These are phyloP conservation scores for Microdochium trichocladiopsis DNA, from an alignment of 2,329 filamentous ascomycete genomes.

Conservation along the genomic window DNA sequence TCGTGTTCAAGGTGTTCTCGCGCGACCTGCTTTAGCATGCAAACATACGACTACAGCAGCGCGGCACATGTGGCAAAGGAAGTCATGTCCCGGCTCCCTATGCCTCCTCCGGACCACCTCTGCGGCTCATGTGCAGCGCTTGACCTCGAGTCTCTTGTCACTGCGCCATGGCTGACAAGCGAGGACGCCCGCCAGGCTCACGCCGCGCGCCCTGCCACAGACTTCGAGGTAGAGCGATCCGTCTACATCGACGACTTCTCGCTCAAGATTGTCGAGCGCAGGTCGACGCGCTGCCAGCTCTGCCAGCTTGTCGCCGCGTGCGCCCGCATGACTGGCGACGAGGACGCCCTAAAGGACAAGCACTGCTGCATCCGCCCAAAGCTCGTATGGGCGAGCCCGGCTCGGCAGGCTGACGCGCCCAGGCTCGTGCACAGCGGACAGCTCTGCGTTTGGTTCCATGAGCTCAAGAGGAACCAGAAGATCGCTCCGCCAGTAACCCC, in stretches of 20 bases:
- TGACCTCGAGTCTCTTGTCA: not conserved
- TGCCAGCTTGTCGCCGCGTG: no score
- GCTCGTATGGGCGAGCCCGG: not conserved
- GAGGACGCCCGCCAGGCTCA: not conserved
- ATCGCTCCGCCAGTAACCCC: not conserved
- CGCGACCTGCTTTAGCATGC: no score
- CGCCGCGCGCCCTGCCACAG: not conserved
- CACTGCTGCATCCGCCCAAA: not conserved
- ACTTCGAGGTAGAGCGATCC: not conserved
- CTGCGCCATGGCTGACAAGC: not conserved
- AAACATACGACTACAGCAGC: no score
- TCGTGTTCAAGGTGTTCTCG: no score
- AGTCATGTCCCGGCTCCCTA: no score
- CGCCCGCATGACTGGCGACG: not conserved
- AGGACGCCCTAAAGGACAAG: not conserved
- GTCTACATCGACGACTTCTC: not conserved
- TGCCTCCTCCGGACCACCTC: constrained; percentile 6
- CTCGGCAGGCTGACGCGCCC: not conserved
- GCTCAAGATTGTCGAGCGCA: no score
- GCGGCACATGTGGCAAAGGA: no score
- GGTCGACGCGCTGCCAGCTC: no score
- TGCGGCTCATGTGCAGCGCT: not conserved
- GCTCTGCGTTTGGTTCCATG: not conserved
- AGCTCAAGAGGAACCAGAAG: not conserved
- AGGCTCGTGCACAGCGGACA: not conserved